Base-by-base conservation (phyloP, 805 yeast genomes). In the Millerozyma miso region DNA sequence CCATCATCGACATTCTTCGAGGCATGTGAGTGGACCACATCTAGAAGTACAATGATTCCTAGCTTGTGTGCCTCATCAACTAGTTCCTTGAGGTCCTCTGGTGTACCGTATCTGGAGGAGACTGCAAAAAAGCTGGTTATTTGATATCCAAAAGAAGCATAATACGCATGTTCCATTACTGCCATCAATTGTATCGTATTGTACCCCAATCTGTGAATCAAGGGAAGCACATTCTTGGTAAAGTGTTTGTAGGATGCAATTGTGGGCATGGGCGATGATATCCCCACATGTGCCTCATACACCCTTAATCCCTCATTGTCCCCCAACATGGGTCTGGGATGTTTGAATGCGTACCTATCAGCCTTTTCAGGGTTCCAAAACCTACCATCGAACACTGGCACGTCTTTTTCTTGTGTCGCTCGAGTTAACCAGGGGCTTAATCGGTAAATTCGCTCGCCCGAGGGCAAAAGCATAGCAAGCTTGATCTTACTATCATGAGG, bases 121-220 rank as follows among this genome's bases (percentile, higher is more conserved):
- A 78, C 74, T 1, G 98, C 97, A 61, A 86, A 91, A 60, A 91
- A 93, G 46, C 84, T 86, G 17, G 98, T 90, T 19, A 91, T 82
- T 63, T 91, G 99, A 62, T 91, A 91, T n/a, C 99, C 99, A 61
- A 91, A 91, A 2, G 96, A 88, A 1, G 97, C 99, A 62, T 91
- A 91, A 61, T 91, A 91, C 1, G 99, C 98, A 62, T 91, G 99
- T 65, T 91, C 99, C 99, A 91, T 91, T 35, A 91, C 77, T 0
- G 99, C 97, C 99, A 91, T 91, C 58, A 91, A 73, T 66, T 91
- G 99, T 54, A 91, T 85, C 3, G 96, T 82, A 62, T 93, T 88
- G 63, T 91, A 91, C 31, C 97, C 97, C 46, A 90, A 73, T 48
- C 83, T 79, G 52, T 80, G 81, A 52, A 91, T 87, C 36, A 83